Conservation (phyloP, 1,284 basidiomycete genomes). For the Ganoderma lucidum region DNA sequence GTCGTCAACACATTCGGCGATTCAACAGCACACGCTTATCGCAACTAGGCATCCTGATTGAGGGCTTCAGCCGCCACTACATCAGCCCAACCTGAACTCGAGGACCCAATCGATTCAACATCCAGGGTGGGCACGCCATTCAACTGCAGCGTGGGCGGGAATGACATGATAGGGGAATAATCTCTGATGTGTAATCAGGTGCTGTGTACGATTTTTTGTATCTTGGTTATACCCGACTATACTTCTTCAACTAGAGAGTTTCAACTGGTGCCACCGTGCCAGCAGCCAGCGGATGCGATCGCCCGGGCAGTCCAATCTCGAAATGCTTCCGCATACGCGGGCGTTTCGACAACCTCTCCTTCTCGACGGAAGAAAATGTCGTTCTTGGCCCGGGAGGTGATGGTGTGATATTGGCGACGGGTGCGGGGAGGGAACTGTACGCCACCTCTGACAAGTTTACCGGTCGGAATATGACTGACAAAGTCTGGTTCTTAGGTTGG, state of each 20-base stretch:
- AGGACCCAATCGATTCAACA: not conserved
- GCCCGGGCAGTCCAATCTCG: no score
- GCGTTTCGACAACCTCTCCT: not conserved
- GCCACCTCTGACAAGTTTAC: not conserved
- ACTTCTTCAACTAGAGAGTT: not conserved
- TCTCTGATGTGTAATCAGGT: not conserved
- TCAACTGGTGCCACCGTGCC: no score
- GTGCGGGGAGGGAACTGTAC: slow-evolving; percentile 29
- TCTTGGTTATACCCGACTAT: not conserved
- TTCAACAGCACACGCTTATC: not conserved
- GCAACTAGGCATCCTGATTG: not conserved
- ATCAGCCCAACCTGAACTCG: slow-evolving; percentile 7
- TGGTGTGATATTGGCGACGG: slow-evolving; percentile 28
- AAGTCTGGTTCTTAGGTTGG: slow-evolving; percentile 34
- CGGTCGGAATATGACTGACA: not conserved
- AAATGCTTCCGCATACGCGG: not conserved
- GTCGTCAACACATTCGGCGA: slow-evolving; percentile 2
- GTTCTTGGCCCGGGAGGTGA: slow-evolving; percentile 35
- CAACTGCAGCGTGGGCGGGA: not conserved
- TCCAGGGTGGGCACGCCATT: not conserved
- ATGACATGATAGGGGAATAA: not conserved
- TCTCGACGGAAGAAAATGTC: not conserved
- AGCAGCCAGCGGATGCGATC: no score
- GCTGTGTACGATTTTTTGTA: not conserved
- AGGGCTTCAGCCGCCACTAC: slow-evolving; percentile 1